These are phyloP conservation scores for Phytophthora multivora DNA, from an alignment of 352 stramenopile species.

Conservation along the genomic window DNA sequence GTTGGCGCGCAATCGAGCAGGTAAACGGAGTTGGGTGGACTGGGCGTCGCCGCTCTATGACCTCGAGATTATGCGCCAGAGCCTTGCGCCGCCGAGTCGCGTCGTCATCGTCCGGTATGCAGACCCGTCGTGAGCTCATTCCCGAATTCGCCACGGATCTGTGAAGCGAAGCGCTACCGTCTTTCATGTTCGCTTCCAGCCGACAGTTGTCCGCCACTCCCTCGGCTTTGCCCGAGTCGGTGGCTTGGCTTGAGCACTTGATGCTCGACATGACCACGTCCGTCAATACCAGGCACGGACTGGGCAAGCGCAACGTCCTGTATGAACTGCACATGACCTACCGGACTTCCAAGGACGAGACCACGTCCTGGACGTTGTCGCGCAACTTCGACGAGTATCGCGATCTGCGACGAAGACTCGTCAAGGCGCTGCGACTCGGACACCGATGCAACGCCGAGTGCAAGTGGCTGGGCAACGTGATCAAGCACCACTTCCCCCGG, in stretches of 20 bases:
- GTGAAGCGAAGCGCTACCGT: constrained; percentile 11
- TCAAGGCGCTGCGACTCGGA: constrained; percentile 47
- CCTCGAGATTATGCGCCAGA: constrained; percentile 23
- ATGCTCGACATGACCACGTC: constrained; percentile 36
- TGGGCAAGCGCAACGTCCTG: constrained; percentile 31
- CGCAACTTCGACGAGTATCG: constrained; percentile 49
- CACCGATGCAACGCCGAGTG: constrained; percentile 66
- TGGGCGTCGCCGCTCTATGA: not conserved
- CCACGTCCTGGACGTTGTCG: constrained; percentile 34
- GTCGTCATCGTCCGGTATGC: constrained; percentile 8
- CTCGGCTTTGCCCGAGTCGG: constrained; percentile 30
- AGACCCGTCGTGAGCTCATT: constrained; percentile 13
- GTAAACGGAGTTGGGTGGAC: constrained; percentile 16
- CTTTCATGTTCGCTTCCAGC: constrained; percentile 24
- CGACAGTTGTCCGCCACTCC: constrained; percentile 2
- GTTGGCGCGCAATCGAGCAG: constrained; percentile 23
- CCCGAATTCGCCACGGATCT: constrained; percentile 6
- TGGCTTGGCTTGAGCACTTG: constrained; percentile 37
- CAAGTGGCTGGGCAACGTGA: constrained; percentile 58
- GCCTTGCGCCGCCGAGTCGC: not conserved
- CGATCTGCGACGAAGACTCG: constrained; percentile 41
- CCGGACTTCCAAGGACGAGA: constrained; percentile 25
- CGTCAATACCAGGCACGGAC: constrained; percentile 13
- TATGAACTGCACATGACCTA: constrained; percentile 43
- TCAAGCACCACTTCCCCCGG: constrained; percentile 61